A percentile compares a stretch with the other conserved stretches of the same genome.
Conservation (phyloP, 257 asterid genomes). For the Jasminum sambac region DNA sequence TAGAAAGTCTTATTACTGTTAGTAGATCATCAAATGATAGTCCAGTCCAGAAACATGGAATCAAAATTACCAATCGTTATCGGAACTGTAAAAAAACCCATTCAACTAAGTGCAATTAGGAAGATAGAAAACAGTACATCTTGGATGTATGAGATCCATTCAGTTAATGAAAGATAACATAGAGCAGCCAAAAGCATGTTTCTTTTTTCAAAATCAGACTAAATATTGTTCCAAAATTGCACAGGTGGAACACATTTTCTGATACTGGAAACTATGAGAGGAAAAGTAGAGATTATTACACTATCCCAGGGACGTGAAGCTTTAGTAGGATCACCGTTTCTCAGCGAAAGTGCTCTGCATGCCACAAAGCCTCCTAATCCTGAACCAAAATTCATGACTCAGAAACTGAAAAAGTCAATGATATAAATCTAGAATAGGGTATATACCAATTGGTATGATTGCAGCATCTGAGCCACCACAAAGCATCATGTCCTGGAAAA, state of each 20-base stretch:
- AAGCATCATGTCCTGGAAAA: constrained; percentile 90
- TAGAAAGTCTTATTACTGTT: neutral
- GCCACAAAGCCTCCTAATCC: constrained; percentile 69
- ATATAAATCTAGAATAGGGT: constrained; percentile 21
- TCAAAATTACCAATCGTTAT: constrained; percentile 6
- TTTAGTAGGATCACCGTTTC: constrained; percentile 53
- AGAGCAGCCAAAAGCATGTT: constrained; percentile 3
- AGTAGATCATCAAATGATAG: neutral
- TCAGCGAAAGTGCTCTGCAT: constrained; percentile 58
- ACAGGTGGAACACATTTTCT: neutral
- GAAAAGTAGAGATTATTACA: constrained; percentile 47
- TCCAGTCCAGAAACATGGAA: neutral
- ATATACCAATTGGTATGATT: constrained; percentile 83
- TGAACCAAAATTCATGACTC: constrained; percentile 37
- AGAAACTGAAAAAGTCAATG: constrained; percentile 22
- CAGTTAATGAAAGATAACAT: constrained; percentile 14
- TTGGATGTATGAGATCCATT: constrained; percentile 10
- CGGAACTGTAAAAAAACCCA: neutral
- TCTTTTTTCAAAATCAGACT: neutral
- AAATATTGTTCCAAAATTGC: constrained; percentile 20
- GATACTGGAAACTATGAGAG: constrained; percentile 3
- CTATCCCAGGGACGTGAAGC: constrained; percentile 70
- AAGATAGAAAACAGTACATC: constrained; percentile 10
- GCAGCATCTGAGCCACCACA: constrained; percentile 98
- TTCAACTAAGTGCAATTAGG: neutral